Evolutionary conservation across 106 monocot genomes (phyloP).

Genomic region (Dioscorea zingiberensis): DNA sequence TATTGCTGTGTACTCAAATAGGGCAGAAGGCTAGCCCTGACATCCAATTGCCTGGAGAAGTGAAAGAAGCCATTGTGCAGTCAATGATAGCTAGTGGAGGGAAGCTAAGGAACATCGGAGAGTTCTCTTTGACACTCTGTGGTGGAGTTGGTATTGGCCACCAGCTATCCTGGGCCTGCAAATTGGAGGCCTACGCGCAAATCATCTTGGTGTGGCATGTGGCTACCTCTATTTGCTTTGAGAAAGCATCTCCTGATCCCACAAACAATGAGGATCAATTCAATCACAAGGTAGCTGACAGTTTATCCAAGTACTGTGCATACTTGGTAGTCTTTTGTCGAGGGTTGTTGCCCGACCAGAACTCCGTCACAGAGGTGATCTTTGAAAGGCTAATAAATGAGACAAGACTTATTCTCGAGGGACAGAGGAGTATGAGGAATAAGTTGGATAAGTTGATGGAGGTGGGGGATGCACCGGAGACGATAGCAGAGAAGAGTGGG

Average conservation of each 20-base stretch:
- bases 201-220: constrained; percentile 14
- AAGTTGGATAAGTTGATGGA: not conserved
- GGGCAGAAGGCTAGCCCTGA: not conserved
- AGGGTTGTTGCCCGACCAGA: not conserved
- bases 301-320: constrained; percentile 6
- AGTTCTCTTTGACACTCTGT: not conserved
- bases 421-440: not conserved
- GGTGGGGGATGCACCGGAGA: not conserved
- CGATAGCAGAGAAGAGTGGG: not conserved
- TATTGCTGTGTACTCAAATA: not conserved
- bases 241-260: not conserved
- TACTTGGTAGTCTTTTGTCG: constrained; percentile 3
- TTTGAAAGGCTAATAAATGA: not conserved
- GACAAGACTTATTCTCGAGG: not conserved
- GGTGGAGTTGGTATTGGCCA: too few species aligned
- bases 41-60: constrained; percentile 1
- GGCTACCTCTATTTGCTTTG: not conserved
- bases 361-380: not conserved
- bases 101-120: not conserved
- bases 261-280: not conserved
- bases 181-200: not conserved
- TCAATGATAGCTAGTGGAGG: not conserved
- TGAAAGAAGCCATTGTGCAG: constrained; percentile 2
- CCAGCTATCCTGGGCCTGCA: not conserved
- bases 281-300: not conserved